Evolutionary conservation across 768 basidiomycete genomes (phyloP).

Genomic region (Amanita jacksonii): DNA sequence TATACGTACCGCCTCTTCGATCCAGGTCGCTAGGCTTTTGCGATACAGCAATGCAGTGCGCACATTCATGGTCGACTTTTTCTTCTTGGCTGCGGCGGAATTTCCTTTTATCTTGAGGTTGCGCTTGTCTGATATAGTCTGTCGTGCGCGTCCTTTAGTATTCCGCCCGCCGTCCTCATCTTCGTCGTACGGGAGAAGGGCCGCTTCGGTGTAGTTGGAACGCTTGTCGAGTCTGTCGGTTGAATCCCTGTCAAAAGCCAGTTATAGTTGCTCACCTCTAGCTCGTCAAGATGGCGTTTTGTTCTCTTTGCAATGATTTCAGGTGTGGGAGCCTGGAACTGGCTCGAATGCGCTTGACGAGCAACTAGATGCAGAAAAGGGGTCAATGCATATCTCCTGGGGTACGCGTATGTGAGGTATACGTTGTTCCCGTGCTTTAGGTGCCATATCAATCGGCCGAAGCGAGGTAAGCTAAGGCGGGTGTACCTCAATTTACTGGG

Average conservation of each 20-base stretch:
- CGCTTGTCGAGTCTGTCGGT: conserved; percentile 32
- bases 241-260: conserved; percentile 8
- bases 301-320: conserved; percentile 71
- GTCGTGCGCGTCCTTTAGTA: conserved; percentile 60
- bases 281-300: conserved; percentile 72
- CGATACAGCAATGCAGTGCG: conserved; percentile 75
- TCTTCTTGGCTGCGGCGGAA: conserved; percentile 48
- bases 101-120: conserved; percentile 39
- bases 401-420: conserved; percentile 14
- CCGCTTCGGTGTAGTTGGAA: conserved; percentile 67
- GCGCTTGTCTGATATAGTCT: conserved; percentile 74
- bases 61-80: conserved; percentile 76
- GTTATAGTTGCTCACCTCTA: conserved; percentile 46
- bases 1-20: conserved; percentile 76
- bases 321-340: conserved; percentile 36
- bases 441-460: conserved; percentile 28
- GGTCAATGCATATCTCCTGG: not conserved
- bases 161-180: conserved; percentile 39
- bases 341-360: conserved; percentile 37
- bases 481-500: not conserved
- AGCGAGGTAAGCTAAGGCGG: conserved; percentile 4
- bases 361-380: conserved; percentile 26
- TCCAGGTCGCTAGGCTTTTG: conserved; percentile 61
- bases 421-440: conserved; percentile 43
- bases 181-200: conserved; percentile 30